Percentiles rank a stretch among this genome's conserved stretches.
Evolutionary conservation across 2,329 filamentous ascomycete genomes (phyloP).

Genomic region (Fusarium piperis): DNA sequence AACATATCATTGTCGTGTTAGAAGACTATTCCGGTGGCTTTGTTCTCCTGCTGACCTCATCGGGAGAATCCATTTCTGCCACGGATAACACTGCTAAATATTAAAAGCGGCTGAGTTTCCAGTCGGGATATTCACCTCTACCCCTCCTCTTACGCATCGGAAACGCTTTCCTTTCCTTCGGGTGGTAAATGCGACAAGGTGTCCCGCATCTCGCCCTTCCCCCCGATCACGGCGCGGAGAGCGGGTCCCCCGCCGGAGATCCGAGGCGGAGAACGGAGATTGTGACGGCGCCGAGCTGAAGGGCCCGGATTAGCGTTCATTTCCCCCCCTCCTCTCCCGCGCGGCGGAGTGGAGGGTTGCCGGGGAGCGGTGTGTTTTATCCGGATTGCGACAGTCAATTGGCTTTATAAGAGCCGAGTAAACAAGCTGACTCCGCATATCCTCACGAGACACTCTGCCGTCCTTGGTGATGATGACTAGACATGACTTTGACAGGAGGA

Average conservation of each 20-base stretch:
- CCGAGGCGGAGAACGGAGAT: constrained; percentile 42
- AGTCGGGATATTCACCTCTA: not conserved
- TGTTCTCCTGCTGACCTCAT: not conserved
- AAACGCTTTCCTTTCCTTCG: constrained; percentile 18
- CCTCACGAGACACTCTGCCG: not conserved
- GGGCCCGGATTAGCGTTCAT: constrained; percentile 12
- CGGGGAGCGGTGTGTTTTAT: constrained; percentile 26
- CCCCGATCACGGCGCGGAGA: constrained; percentile 42
- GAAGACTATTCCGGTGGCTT: not conserved
- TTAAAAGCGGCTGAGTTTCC: not conserved
- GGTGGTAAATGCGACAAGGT: constrained; percentile 12
- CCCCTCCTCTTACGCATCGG: not conserved
- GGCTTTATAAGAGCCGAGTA: not conserved
- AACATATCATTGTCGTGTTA: too few species aligned
- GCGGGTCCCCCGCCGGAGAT: constrained; percentile 38
- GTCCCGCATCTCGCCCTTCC: not conserved
- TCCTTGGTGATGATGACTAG: not conserved
- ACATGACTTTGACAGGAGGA: not conserved
- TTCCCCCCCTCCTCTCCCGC: not conserved
- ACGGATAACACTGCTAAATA: not conserved
- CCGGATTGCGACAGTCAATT: constrained; percentile 11
- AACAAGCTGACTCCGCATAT: not conserved
- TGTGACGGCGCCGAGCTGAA: constrained; percentile 41
- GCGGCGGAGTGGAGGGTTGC: not conserved
- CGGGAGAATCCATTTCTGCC: not conserved